Evolutionary conservation across 1,284 basidiomycete species (phyloP), one percentile per base, ranked within the genome.

Genomic region (Ceraceosorus guamensis): DNA sequence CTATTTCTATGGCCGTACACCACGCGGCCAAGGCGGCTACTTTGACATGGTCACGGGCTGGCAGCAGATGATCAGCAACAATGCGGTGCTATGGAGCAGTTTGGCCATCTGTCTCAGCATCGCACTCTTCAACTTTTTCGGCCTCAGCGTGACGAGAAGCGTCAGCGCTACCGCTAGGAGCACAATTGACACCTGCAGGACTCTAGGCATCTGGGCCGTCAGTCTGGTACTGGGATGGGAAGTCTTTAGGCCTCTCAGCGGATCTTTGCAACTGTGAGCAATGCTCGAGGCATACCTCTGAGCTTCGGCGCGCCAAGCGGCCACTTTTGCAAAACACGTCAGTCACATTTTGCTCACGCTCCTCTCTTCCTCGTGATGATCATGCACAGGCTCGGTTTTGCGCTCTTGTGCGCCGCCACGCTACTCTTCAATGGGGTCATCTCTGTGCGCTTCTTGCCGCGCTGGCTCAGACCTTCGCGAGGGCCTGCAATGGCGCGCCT

Each of bases 81-180:
- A 88, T 0, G 78, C 82, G 14, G 91, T 99, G 30, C 80, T 91
- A 48, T 84, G 83, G 74, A 85, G 86, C 49, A 85, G 84, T 14
- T 74, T 93, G 48, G 86, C 84, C 10, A 79, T 79, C 55, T 76
- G 73, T 63, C 61, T 63, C 45, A 68, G 66, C 50, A 97, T 97
- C 63, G 83, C 89, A n/a, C 79, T 91, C 30, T 99, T 93, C 84
- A 99, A 98, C 80, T 92, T 86, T 78, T 95, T 91, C 70, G 91
- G 93, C 5, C 79, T 97, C 46, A 88, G 86, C 73, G 91, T 98
- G 55, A 98, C 93, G 6, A 83, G 68, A 5, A 70, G 63, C 39
- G 68, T 79, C 14, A 74, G 71, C 2, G 77, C 77, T 0, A 77
- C 75, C 5, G 71, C 78, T 8, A 63, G 77, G 18, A 71, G 71